Evolutionary conservation across 2,329 filamentous ascomycete species (phyloP), one percentile per base, ranked within the genome.

Genomic region (Colletotrichum gloeosporioides): DNA sequence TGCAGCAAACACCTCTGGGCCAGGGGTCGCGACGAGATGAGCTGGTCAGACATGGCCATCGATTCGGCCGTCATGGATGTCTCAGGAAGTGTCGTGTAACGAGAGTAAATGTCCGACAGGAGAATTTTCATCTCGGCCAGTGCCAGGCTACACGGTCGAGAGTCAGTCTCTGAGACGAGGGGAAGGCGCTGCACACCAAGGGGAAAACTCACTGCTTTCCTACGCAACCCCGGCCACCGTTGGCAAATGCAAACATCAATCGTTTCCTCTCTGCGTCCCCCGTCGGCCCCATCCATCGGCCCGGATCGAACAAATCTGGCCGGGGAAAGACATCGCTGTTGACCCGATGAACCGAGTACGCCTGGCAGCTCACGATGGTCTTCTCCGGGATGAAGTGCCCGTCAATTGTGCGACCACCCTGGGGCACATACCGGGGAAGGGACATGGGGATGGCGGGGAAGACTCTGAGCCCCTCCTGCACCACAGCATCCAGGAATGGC

Each of bases 201-300:
- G 29, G 12, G 10, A 49, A 18, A 44, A 36, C 92, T 85, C 84
- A 94, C 92, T 94, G 91, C 79, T 92, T 92, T 5, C 92, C 92
- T 29, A 92, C 89, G 77, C 93, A 95, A 1, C 92, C 92, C 79
- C 93, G 86, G 1, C 91, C 92, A 6, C 93, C 93, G 64, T 87
- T 90, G 8, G 92, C 89, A 85, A 94, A 94, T 0, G 93, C 90
- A 85, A 93, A 94, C 80, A 93, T 90, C 9, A 91, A 80, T 59
- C 90, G 86, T 79, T 90, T 90, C 73, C 91, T 88, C 80, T 96
- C 94, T 75, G 93, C 89, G 79, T 96, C 95, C 3, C 95, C 95
- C 62, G 93, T 90, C 10, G 90, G 88, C 18, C 90, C 92, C 78
- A 98, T 90, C 96, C 96, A 98, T 79, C 96, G 90, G 73, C 96